phyloP scores from a whole-genome alignment of 768 basidiomycete species.

The Trametes cinnabarina region DNA sequence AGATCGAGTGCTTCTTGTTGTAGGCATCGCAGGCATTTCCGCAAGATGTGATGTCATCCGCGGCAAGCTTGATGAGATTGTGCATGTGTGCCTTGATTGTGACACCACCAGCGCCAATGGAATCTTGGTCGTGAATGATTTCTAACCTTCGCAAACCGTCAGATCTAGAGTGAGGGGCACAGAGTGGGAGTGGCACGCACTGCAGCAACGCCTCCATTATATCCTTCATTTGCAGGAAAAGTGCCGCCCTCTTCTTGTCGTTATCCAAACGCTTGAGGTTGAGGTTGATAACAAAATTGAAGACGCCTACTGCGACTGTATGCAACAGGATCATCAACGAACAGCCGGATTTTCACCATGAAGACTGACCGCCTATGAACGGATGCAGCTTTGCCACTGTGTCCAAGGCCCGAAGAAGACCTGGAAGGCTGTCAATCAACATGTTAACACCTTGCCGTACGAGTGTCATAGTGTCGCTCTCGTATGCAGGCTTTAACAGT shows the following conservation, averaged over 20 bases:
- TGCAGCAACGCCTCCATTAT: constrained; percentile 48
- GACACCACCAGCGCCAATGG: constrained; percentile 33
- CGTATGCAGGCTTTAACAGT: constrained; percentile 6
- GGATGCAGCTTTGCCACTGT: constrained; percentile 28
- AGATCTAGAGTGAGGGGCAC: neutral
- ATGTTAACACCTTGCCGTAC: constrained; percentile 21
- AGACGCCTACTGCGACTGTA: constrained; percentile 49
- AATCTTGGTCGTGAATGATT: constrained; percentile 31
- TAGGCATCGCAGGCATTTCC: constrained; percentile 36
- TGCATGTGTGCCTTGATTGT: constrained; percentile 37
- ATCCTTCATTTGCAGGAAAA: constrained; percentile 52
- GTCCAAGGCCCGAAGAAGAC: constrained; percentile 24
- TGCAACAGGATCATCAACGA: neutral
- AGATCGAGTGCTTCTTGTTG: constrained; percentile 31
- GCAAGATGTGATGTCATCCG: constrained; percentile 33
- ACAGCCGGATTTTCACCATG: too few species aligned
- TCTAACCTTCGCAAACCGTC: constrained; percentile 28
- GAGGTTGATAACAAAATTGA: constrained; percentile 47
- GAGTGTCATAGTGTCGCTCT: constrained; percentile 12
- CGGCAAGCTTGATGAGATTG: constrained; percentile 27
- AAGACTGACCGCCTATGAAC: constrained; percentile 21
- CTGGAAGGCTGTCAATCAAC: constrained; percentile 19
- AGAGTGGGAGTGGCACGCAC: constrained; percentile 27
- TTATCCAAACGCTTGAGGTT: constrained; percentile 51
- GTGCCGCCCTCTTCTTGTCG: constrained; percentile 45